phyloP scores from a whole-genome alignment of 177 flowering plant genomes.

The Vitis hybrid region DNA sequence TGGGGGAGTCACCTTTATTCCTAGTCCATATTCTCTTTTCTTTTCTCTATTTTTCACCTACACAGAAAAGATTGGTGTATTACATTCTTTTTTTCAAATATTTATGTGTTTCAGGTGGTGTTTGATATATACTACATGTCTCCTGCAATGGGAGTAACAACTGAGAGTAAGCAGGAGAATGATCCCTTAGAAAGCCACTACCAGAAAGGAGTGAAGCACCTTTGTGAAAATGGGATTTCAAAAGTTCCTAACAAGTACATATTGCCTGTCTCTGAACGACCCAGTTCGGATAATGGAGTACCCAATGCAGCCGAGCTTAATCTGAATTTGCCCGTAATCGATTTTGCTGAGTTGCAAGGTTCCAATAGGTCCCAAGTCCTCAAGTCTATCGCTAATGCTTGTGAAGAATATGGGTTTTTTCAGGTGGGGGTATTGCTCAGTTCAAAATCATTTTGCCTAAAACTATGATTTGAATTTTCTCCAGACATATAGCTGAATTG shows the following conservation, averaged over 20 bases:
- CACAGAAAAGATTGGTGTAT: too few relatives aligned
- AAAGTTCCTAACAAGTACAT: slow-evolving; percentile 75
- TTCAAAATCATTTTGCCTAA: too few relatives aligned
- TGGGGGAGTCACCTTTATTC: neutral
- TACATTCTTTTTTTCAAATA: neutral
- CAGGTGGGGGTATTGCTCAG: slow-evolving; percentile 46
- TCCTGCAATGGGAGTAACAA: slow-evolving; percentile 28
- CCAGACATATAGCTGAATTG: too few relatives aligned
- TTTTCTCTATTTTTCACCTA: neutral
- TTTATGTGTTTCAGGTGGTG: neutral
- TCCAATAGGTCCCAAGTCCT: slow-evolving; percentile 51
- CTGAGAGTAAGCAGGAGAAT: slow-evolving; percentile 6
- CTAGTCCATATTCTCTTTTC: neutral
- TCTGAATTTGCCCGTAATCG: slow-evolving; percentile 67
- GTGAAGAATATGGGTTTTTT: slow-evolving; percentile 76
- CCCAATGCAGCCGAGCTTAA: neutral
- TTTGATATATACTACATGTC: slow-evolving; percentile 20
- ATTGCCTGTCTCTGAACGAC: slow-evolving; percentile 61
- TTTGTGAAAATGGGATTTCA: slow-evolving; percentile 54
- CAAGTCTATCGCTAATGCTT: slow-evolving; percentile 61
- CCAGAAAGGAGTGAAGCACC: slow-evolving; percentile 75
- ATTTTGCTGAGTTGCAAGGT: slow-evolving; percentile 60
- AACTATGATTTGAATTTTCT: too few relatives aligned
- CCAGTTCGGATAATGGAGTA: slow-evolving; percentile 15
- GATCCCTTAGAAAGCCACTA: slow-evolving; percentile 26